Conservation (phyloP, 371 early-diverging fungal species). For the Globomyces sp. region DNA sequence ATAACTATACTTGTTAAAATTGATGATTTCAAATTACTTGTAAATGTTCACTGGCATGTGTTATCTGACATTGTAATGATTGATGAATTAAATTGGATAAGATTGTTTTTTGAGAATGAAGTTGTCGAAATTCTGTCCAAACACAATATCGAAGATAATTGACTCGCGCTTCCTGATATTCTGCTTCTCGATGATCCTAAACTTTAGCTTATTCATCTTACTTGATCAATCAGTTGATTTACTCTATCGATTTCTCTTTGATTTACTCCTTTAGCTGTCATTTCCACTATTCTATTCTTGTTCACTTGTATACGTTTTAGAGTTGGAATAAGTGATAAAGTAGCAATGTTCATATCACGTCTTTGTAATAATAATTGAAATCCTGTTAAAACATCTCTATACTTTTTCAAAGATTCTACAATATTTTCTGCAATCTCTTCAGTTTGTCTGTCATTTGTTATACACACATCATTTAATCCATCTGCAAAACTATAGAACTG, state of each 20-base stretch:
- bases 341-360: constrained; percentile 26
- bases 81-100: neutral
- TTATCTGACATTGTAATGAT: neutral
- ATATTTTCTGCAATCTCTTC: constrained; percentile 30
- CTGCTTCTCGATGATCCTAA: constrained; percentile 18
- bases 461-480: constrained; percentile 53
- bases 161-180: constrained; percentile 20
- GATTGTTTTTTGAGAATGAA: constrained; percentile 24
- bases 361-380: constrained; percentile 38
- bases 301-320: constrained; percentile 40
- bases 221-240: constrained; percentile 17
- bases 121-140: constrained; percentile 13
- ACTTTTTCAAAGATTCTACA: constrained; percentile 62
- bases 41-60: neutral
- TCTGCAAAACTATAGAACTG: constrained; percentile 3
- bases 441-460: constrained; percentile 48
- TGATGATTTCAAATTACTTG: neutral
- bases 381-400: constrained; percentile 66
- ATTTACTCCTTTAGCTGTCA: constrained; percentile 21
- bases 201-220: neutral
- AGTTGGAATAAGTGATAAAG: constrained; percentile 29
- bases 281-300: constrained; percentile 33
- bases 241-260: constrained; percentile 26
- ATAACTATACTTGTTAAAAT: neutral
- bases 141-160: constrained; percentile 29